These are phyloP conservation scores for Neocatenulostroma microsporum DNA, from an alignment of 2,329 filamentous ascomycete genomes.

Conservation along the genomic window DNA sequence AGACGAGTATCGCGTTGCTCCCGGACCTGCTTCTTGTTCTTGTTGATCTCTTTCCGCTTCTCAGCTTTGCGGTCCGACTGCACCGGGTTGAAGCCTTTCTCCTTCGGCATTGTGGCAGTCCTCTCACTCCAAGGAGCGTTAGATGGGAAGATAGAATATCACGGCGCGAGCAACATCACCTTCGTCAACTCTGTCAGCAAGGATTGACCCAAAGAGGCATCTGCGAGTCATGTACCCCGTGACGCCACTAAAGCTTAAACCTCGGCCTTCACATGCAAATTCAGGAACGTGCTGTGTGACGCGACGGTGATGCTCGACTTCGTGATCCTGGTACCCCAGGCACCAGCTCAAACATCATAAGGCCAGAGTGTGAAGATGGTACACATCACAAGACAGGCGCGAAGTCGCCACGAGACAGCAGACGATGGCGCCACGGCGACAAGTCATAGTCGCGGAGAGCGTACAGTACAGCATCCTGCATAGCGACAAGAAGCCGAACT, in stretches of 20 bases:
- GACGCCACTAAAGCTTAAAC: no score
- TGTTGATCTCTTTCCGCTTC: conserved; percentile 47
- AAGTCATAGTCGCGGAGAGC: neutral
- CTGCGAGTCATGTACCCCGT: no score
- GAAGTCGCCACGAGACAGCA: neutral
- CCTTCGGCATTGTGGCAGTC: conserved; percentile 47
- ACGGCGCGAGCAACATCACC: no score
- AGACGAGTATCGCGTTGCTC: conserved; percentile 86
- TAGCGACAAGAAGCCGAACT: neutral
- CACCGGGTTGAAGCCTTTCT: conserved; percentile 52
- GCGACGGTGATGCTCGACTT: no score
- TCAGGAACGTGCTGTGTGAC: no score
- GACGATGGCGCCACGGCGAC: neutral
- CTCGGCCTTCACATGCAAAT: no score
- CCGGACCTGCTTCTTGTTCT: conserved; percentile 47
- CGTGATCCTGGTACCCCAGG: no score
- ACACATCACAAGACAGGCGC: neutral
- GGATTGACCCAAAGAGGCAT: conserved; percentile 3
- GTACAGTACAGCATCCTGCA: conserved; percentile 1
- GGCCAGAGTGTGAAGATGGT: neutral
- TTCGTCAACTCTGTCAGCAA: no score
- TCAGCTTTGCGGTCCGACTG: conserved; percentile 50
- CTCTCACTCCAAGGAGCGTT: neutral
- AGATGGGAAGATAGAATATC: neutral
- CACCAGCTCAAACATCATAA: no score